Base-by-base conservation (phyloP, 2,329 filamentous ascomycete genomes). In the Bisporella sp. region DNA sequence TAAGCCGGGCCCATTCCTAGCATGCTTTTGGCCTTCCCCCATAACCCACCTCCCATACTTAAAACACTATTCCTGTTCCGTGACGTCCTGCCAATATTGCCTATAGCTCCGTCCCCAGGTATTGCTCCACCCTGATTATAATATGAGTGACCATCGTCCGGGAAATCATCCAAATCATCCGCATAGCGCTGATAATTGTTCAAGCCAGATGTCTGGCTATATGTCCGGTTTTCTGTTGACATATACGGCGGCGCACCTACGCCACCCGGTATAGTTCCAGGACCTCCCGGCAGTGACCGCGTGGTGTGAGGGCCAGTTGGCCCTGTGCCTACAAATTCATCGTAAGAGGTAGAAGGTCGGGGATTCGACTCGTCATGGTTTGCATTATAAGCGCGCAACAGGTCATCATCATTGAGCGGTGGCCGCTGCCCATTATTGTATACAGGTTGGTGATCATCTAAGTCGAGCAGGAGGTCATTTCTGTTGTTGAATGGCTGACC, bases 121-220 rank as follows among this genome's bases (percentile, higher is more conserved):
- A 76, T 70, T 12, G 78, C 74, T 46, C 77, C 79, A 41, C 85
- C 81, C 55, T 89, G 82, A 63, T 95, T 93, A 69, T 95, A 96
- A 60, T 85, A 86, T 5, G 87, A 89, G 56, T 85, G 82, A 56
- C 82, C 82, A 64, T 96, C 90, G 54, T 89, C 84, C 40, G 77
- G 79, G 57, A 84, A 85, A 62, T 95, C 88, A 67, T 96, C 90
- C 53, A 87, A 77, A 68, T 95, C 90, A 67, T 86, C 82, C 44
- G 90, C 92, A 65, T 99, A 97, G 55, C 89, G 81, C 66, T 91
- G 85, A 70, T 95, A 97, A 70, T 96, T 93, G 65, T 85, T 77
- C 54, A 96, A 69, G 12, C 84, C 91, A 1, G 89, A 92, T 0
- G 85, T 87, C 67, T 97, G 92, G 66, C 79, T 83, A 43, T 63